phyloP scores from a whole-genome alignment of 257 asterid species.

The Linderniella brevidens region DNA sequence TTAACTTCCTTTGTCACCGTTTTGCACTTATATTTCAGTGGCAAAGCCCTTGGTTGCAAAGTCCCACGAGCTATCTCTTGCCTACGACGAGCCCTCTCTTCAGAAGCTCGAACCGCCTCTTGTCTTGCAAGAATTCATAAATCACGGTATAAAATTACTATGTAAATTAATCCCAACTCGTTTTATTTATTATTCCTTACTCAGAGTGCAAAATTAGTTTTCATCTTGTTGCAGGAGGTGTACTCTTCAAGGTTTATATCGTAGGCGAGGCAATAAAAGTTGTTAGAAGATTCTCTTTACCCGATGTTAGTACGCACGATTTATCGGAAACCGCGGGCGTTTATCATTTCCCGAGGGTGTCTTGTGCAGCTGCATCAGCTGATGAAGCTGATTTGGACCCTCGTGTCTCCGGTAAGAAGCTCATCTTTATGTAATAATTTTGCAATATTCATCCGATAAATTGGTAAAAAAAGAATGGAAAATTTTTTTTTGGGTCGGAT shows the following conservation, averaged over 20 bases:
- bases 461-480: no score
- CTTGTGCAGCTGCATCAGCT: slow-evolving; percentile 96
- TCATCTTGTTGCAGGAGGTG: slow-evolving; percentile 45
- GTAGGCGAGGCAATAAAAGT: slow-evolving; percentile 91
- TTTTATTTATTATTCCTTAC: no score
- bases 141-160: slow-evolving; percentile 42
- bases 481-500: background rate
- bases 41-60: slow-evolving; percentile 92
- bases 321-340: slow-evolving; percentile 48
- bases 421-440: background rate
- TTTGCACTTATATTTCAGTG: slow-evolving; percentile 22
- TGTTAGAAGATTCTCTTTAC: slow-evolving; percentile 80
- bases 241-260: slow-evolving; percentile 81
- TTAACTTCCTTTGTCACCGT: no score
- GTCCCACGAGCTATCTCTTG: slow-evolving; percentile 85
- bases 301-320: slow-evolving; percentile 70
- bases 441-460: background rate
- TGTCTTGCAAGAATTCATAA: slow-evolving; percentile 87
- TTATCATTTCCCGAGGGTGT: slow-evolving; percentile 86
- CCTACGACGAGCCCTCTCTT: slow-evolving; percentile 77
- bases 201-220: no score
- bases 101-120: slow-evolving; percentile 87
- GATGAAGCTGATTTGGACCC: slow-evolving; percentile 94
- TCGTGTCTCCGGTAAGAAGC: slow-evolving; percentile 51
- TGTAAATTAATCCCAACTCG: no score